phyloP scores from a whole-genome alignment of 2,329 filamentous ascomycete genomes.

The Colletotrichum nymphaeae region DNA sequence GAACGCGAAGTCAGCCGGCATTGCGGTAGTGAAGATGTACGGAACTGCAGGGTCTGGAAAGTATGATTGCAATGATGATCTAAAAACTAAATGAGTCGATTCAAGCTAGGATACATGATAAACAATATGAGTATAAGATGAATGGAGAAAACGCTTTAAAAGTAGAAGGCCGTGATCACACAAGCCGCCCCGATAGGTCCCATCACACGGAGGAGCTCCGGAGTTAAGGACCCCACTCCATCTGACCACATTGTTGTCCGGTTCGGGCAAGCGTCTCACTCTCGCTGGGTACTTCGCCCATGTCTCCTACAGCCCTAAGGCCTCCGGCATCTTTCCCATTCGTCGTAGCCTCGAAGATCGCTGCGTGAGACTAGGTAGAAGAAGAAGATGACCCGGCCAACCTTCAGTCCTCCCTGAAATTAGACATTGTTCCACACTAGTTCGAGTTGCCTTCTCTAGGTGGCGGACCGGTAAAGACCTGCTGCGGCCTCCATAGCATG shows the following conservation, averaged over 20 bases:
- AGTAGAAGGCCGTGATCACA: not conserved
- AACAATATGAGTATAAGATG: not conserved
- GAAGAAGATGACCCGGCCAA: not conserved
- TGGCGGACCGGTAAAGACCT: conserved; percentile 39
- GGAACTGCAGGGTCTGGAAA: not conserved
- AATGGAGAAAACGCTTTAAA: not conserved
- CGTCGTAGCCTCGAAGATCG: not conserved
- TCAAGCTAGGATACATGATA: not conserved
- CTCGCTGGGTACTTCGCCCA: not conserved
- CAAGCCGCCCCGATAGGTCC: not conserved
- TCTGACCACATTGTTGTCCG: not conserved
- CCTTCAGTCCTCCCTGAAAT: not conserved
- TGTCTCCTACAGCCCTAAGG: not conserved
- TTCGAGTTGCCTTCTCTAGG: conserved; percentile 3
- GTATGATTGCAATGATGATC: not conserved
- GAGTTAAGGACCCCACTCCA: not conserved
- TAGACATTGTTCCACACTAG: not conserved
- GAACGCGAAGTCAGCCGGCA: not conserved
- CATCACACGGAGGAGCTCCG: not conserved
- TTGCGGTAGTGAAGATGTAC: not conserved
- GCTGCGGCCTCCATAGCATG: conserved; percentile 43
- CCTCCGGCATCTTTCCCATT: not conserved
- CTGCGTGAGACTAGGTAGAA: not conserved
- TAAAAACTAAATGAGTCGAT: not conserved
- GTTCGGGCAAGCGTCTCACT: not conserved